Base-by-base conservation (phyloP, 495 filamentous ascomycete species). In the Podospora pseudocomata region DNA sequence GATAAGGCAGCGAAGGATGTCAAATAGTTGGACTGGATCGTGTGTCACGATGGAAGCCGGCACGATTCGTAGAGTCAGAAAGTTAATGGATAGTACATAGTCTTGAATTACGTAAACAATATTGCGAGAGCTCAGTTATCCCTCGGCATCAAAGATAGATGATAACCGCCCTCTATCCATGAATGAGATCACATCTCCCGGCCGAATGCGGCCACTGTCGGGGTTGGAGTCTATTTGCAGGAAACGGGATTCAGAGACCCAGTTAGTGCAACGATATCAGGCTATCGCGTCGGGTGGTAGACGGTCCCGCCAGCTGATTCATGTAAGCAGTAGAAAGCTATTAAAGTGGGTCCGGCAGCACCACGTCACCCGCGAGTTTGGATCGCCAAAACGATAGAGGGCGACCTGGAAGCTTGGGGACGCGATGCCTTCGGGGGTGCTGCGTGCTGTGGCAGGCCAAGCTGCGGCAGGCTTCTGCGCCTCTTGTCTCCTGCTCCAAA, bases 341-440 rank as follows among this genome's bases (percentile, higher is more conserved):
- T n/a, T 0, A n/a, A 18, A 18, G n/a, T 58, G 55, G n/a, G 55
- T 58, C 56, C 34, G 32, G 63, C n/a, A 49, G 62, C 32, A 63
- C 26, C 64, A 55, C 68, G 68, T 69, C 68, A 66, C 68, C 64
- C 26, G 57, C 58, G 27, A 15, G 62, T 67, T 56, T 57, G 32
- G 65, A 70, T 65, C 65, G 69, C 68, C 68, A 70, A 65, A 70
- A 65, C 56, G 69, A 67, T 67, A 63, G 54, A 65, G 61, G 61
- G 54, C 67, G 60, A 66, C 58, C 57, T 56, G 49, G 69, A 57
- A 66, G 64, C 64, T 65, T 67, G 44, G 55, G 65, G 64, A 75
- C 73, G 71, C 70, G 73, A 75, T 75, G 71, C 28, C 70, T 71
- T 73, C 70, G 65, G 63, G n/a, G 64, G 64, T 23, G 6, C 63